Evolutionary conservation across 1,139 yeast genomes (phyloP), one percentile per base, ranked within the genome.

Genomic region (Candida neerlandica): DNA sequence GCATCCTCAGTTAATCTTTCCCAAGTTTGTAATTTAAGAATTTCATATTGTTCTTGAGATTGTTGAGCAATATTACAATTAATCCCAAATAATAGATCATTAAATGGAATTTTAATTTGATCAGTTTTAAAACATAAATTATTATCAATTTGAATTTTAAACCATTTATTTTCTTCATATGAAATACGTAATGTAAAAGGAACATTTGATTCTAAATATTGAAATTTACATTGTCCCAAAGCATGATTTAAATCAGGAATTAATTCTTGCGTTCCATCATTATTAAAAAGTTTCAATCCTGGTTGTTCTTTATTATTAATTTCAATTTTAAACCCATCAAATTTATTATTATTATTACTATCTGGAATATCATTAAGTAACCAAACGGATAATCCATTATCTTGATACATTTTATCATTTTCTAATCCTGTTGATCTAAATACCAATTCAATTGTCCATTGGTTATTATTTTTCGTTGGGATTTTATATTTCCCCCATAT

Each of bases 81-180:
- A 3, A 82, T 66, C 50, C 90, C 90, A 47, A 86, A 57, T 48
- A 66, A 71, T 51, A 72, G 73, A 5, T 65, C 61, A 1, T 52
- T 26, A 30, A 56, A 47, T 18, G 77, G 78, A 19, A 83, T 60
- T 23, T 63, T 59, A 39, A 86, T 69, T 48, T 78, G 65, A 52
- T 80, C 78, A 0, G 91, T 84, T 61, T 83, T 84, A 66, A 86
- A 82, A 61, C 91, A 84, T 49, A 87, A 71, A 57, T 80, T 82
- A 61, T 87, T 87, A 62, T 87, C 90, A 42, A 85, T 67, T 56
- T 87, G 90, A 15, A 86, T 76, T 56, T 85, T 84, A 53, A 87
- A 74, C 58, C 77, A 65, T 30, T 71, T 70, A 27, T 55, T 54
- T 0, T 53, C 37, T n/a, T 67, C 64, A 58, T 85, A 86, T 2